These are phyloP conservation scores for Cymbomonas tetramitiformis DNA, from an alignment of 139 green algal species.

Conservation along the genomic window DNA sequence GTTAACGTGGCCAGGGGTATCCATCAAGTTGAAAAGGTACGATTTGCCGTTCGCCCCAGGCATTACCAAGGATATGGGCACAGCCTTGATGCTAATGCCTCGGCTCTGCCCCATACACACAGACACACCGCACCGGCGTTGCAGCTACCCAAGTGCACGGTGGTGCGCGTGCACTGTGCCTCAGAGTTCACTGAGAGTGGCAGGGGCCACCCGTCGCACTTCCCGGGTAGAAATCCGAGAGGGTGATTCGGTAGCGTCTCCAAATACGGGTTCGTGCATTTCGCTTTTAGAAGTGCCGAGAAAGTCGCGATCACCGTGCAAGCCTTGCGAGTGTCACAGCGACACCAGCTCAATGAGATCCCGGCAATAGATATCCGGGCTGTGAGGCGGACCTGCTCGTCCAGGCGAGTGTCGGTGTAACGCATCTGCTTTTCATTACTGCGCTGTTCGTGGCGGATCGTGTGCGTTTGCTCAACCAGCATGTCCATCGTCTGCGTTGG, in stretches of 20 bases:
- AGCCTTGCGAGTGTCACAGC: neutral
- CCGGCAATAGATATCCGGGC: too few relatives aligned
- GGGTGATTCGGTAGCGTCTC: too few relatives aligned
- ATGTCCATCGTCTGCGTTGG: conserved; percentile 18
- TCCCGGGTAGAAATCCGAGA: too few relatives aligned
- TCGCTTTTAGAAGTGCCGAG: too few relatives aligned
- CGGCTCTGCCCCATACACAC: too few relatives aligned
- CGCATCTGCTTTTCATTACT: conserved; percentile 46
- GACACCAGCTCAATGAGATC: neutral
- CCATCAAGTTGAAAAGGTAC: conserved; percentile 76
- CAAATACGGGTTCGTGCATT: too few relatives aligned
- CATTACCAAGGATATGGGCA: conserved; percentile 81
- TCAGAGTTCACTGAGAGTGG: too few relatives aligned
- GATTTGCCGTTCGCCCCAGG: conserved; percentile 60
- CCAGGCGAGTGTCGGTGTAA: conserved; percentile 87
- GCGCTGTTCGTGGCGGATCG: conserved; percentile 23
- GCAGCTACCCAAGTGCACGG: too few relatives aligned
- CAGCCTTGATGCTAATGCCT: conserved; percentile 81
- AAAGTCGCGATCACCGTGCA: too few relatives aligned
- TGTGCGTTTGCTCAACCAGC: conserved; percentile 21
- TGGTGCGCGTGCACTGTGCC: too few relatives aligned
- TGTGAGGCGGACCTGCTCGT: conserved; percentile 82
- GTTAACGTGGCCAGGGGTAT: conserved; percentile 86
- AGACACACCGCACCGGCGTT: too few relatives aligned
- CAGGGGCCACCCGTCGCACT: too few relatives aligned